phyloP scores from a whole-genome alignment of 495 filamentous ascomycete species.

The Neurospora sp. region DNA sequence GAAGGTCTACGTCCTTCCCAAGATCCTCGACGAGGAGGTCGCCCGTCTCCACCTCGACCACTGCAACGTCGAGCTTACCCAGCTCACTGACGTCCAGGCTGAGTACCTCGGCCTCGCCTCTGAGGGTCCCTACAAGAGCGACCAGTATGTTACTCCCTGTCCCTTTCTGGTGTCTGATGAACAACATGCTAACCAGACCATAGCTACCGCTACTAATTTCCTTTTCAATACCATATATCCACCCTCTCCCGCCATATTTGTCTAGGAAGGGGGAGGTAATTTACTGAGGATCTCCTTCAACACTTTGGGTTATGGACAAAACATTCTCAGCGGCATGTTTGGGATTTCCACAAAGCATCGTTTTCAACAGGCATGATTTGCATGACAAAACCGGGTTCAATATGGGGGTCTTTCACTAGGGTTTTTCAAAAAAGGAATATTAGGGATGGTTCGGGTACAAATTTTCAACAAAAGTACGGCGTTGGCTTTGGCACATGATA shows the following conservation, averaged over 20 bases:
- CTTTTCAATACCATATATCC: constrained; percentile 4
- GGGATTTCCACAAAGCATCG: constrained; percentile 16
- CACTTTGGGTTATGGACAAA: constrained; percentile 13
- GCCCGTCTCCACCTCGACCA: constrained; percentile 86
- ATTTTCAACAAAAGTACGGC: constrained; percentile 47
- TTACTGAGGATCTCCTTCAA: constrained; percentile 20
- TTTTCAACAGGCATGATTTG: constrained; percentile 43
- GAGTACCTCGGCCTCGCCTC: constrained; percentile 82
- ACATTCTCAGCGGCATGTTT: constrained; percentile 17
- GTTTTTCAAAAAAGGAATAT: constrained; percentile 28
- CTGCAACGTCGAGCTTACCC: constrained; percentile 88
- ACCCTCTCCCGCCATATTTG: constrained; percentile 4
- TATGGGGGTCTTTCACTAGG: constrained; percentile 4
- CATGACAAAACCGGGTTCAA: constrained; percentile 29
- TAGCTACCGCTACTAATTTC: constrained; percentile 50
- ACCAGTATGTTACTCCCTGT: constrained; percentile 42
- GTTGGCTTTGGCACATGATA: constrained; percentile 43
- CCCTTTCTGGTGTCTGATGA: not conserved
- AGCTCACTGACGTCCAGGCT: constrained; percentile 73
- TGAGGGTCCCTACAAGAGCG: constrained; percentile 91
- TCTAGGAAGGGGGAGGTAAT: constrained; percentile 3
- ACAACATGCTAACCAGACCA: constrained; percentile 20
- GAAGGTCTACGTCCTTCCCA: constrained; percentile 94
- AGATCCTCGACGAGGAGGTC: constrained; percentile 98
- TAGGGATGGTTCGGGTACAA: constrained; percentile 34